Evolutionary conservation across 140 eudicot genomes (phyloP), one percentile per base, ranked within the genome.

Genomic region (Flaveria floridana): DNA sequence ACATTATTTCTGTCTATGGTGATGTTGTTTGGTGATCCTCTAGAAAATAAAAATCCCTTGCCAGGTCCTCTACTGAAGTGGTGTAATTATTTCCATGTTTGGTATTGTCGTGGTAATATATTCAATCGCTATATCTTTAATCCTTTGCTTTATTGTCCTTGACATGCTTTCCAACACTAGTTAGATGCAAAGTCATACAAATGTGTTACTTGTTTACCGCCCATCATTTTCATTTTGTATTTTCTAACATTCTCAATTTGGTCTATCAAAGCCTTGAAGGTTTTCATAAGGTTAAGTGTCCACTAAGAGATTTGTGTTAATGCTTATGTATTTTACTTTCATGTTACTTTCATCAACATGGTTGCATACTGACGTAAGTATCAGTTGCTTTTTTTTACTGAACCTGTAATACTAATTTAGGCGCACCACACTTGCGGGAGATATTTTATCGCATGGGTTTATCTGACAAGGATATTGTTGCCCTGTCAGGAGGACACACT

Each of bases 401-500:
- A 71, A 47, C 15, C 41, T 66, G 30, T 58, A 47, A 23, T 65
- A 65, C 78, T 50, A 34, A 74, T 73, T 73, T 62, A 95, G 99
- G 97, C 12, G 92, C 84, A 58, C 89, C 95, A 71, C 99, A 95
- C 85, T 80, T 95, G 81, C 83, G 86, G 89, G 96, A 95, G 20
- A 78, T 95, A 61, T 95, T 95, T 74, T 87, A 89, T 68, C 87
- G 99, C 68, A 95, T 95, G 99, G 99, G 97, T 51, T 88, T 95
- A 70, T 84, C 95, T 63, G 95, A 95, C 86, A 91, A 87, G 82
- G 96, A 95, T 77, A 95, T 95, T 69, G 99, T 95, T 65, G 97
- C 96, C 52, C 89, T 95, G 30, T 95, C 99, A 23, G 99, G 99
- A 46, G 99, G 88, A 62, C 99, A 95, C 86, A 95, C 99, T 21